Base-by-base conservation (phyloP, 352 stramenopile genomes). In the Phytophthora gonapodyides region DNA sequence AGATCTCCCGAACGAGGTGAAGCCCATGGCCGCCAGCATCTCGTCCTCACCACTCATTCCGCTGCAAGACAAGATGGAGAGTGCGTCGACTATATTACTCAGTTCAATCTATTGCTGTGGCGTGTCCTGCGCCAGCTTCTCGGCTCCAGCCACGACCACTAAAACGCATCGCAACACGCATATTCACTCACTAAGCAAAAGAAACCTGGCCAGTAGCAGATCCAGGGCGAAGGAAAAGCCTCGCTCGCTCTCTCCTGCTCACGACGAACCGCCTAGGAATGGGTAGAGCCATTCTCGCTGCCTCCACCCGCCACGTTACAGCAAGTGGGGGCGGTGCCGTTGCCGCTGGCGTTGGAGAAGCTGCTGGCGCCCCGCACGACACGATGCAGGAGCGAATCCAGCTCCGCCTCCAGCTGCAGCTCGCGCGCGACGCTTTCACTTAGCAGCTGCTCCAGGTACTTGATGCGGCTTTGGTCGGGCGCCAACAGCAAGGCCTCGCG, bases 371-470 rank as follows among this genome's bases (percentile, higher is more conserved):
- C 51, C 9, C 64, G 53, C 9, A 27, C 37, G 12, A 35, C 40
- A 24, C 79, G 79, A 34, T 88, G 72, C 30, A 91, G 67, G 10
- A 91, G 54, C 17, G 81, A 88, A 60, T 89, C 79, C 21, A 95
- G 63, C 50, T 95, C 82, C 6, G 82, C 80, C 38, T 96, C 87
- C 4, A 96, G 72, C 57, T 94, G 84, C 44, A 96, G 63, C 64
- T 96, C 87, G 27, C 87, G 82, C 34, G 84, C 87, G 5, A 96
- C 75, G 52, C 84, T 94, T 51, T 96, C 84, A 27, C 77, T 89
- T 17, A 96, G 60, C 40, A 96, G 54, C 61, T 96, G 83, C 64
- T 96, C 84, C 46, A 96, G 58, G 52, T 93, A 96, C 75, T 93
- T 93, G 68, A 96, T 92, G 33, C 84, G 87, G 52, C 76, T 92